phyloP scores from a whole-genome alignment of 2,329 filamentous ascomycete species.

The Hymenoscyphus repandus region DNA sequence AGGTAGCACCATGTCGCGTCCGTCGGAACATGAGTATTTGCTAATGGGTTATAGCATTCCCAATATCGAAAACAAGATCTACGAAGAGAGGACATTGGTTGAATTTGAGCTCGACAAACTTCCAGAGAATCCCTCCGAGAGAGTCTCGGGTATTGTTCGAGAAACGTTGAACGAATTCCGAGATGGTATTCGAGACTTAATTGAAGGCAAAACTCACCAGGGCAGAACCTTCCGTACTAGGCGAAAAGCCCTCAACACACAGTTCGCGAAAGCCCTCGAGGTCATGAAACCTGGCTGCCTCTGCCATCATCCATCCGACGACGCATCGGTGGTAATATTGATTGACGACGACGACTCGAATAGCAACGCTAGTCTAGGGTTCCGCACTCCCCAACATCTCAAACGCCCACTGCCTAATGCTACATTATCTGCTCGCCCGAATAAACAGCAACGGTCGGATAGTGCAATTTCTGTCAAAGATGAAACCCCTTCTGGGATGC shows the following conservation, averaged over 20 bases:
- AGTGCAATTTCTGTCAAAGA: no score
- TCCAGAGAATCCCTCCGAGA: conserved; percentile 58
- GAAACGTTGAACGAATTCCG: conserved; percentile 55
- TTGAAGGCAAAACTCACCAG: conserved; percentile 43
- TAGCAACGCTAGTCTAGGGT: neutral
- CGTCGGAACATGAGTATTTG: neutral
- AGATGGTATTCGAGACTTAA: conserved; percentile 44
- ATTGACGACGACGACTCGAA: conserved; percentile 9
- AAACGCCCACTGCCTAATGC: no score
- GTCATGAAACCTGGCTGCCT: conserved; percentile 26
- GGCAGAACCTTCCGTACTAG: conserved; percentile 40
- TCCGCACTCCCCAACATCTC: no score
- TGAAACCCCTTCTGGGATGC: no score
- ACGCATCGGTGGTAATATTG: neutral
- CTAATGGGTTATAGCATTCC: conserved; percentile 33
- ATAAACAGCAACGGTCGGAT: no score
- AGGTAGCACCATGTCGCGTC: conserved; percentile 21
- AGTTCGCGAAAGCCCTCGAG: conserved; percentile 32
- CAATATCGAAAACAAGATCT: conserved; percentile 32
- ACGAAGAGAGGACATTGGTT: conserved; percentile 42
- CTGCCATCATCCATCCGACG: conserved; percentile 3
- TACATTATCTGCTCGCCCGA: no score
- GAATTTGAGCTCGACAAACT: conserved; percentile 50
- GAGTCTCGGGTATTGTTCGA: conserved; percentile 60
- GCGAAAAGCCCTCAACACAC: conserved; percentile 31